Conservation (phyloP, 139 green algal species). For the Chlorella sp. region DNA sequence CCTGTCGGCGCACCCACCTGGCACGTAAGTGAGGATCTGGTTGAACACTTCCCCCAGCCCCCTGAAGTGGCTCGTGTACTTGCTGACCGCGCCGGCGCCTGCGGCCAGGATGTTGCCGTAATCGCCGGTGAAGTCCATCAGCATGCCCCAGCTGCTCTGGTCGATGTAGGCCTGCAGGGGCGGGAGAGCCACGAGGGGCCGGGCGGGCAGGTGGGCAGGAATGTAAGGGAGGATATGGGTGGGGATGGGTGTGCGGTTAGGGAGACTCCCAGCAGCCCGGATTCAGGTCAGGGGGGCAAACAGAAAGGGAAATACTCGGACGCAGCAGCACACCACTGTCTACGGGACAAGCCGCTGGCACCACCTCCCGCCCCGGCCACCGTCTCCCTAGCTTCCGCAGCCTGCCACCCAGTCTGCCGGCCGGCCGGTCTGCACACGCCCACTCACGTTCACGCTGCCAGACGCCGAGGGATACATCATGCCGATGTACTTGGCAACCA, state of each 20-base stretch:
- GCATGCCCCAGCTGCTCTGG: constrained; percentile 7
- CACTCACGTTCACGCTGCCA: constrained; percentile 1
- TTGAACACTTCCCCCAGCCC: not conserved
- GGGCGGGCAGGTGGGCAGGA: not conserved
- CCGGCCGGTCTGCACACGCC: not conserved
- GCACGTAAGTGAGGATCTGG: not conserved
- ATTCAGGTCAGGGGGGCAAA: too few species aligned
- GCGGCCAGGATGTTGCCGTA: not conserved
- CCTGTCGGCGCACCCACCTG: not conserved
- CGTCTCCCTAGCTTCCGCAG: not conserved
- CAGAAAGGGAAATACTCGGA: too few species aligned
- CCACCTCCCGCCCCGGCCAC: not conserved
- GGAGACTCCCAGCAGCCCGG: not conserved
- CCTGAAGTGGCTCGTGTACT: not conserved
- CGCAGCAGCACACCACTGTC: not conserved
- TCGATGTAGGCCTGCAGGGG: not conserved
- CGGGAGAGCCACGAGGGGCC: not conserved
- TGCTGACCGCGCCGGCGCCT: not conserved
- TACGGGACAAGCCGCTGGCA: too few species aligned
- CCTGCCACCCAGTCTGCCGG: not conserved
- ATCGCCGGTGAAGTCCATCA: constrained; percentile 11
- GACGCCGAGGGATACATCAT: constrained; percentile 2
- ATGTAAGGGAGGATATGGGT: not conserved
- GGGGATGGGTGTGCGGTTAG: not conserved
- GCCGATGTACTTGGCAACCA: not conserved